Conservation (phyloP, 108 stramenopile species). For the Cylindrotheca closterium region DNA sequence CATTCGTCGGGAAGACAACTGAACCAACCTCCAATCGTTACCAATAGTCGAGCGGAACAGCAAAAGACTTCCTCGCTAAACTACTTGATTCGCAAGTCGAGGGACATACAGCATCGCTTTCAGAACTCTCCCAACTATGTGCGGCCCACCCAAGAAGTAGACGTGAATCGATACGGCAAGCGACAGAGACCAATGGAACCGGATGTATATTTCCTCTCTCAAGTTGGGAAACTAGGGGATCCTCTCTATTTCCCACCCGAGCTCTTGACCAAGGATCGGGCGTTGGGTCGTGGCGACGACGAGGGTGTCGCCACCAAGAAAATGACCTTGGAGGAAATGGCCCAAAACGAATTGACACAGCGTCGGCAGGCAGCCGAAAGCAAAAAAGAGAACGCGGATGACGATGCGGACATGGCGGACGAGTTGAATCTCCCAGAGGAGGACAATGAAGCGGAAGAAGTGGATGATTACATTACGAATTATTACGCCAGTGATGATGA, state of each 20-base stretch:
- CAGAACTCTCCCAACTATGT: conserved; percentile 60
- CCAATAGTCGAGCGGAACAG: not conserved
- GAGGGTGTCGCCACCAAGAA: conserved; percentile 24
- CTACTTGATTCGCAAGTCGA: conserved; percentile 61
- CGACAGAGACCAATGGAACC: conserved; percentile 27
- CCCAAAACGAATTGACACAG: conserved; percentile 25
- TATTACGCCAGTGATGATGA: conserved; percentile 76
- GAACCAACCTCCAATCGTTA: not conserved
- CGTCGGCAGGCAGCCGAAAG: conserved; percentile 11
- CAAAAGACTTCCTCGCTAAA: conserved; percentile 37
- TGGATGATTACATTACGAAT: conserved; percentile 64
- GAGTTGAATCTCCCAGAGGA: conserved; percentile 29
- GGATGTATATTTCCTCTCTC: conserved; percentile 31
- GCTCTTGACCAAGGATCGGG: conserved; percentile 25
- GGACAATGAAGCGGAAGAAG: conserved; percentile 75
- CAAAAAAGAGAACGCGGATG: conserved; percentile 39
- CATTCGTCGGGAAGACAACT: conserved; percentile 37
- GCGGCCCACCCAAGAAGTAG: conserved; percentile 51
- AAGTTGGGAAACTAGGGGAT: conserved; percentile 44
- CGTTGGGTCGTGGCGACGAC: conserved; percentile 4
- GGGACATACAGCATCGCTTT: conserved; percentile 64
- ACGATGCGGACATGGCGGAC: too few species aligned
- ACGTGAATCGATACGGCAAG: conserved; percentile 61
- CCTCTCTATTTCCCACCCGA: conserved; percentile 58
- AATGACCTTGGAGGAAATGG: conserved; percentile 51